Percentiles rank a stretch among this genome's conserved stretches.
phyloP scores from a whole-genome alignment of 805 yeast species.

The Jamesozyma gamospora region DNA sequence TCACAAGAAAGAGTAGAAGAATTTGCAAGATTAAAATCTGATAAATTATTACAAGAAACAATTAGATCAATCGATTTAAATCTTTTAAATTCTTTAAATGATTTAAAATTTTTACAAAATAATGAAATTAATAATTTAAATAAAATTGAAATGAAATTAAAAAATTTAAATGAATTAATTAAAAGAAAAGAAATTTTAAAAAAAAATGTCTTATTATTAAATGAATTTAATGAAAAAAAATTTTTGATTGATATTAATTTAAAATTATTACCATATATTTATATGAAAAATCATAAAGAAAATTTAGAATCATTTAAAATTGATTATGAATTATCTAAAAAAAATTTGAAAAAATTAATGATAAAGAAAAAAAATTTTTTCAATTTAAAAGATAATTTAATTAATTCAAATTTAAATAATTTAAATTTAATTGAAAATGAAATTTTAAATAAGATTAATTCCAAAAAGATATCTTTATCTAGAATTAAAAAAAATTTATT shows the following conservation, averaged over 20 bases:
- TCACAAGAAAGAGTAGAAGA: slow-evolving; percentile 94
- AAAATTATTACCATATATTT: slow-evolving; percentile 40
- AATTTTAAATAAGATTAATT: not conserved
- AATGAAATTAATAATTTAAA: slow-evolving; percentile 31
- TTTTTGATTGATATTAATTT: slow-evolving; percentile 39
- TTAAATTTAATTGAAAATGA: slow-evolving; percentile 9
- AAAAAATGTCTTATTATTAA: slow-evolving; percentile 39
- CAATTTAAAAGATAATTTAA: slow-evolving; percentile 1
- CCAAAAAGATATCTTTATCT: not conserved
- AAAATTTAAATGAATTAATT: slow-evolving; percentile 27
- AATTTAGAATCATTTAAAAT: slow-evolving; percentile 22
- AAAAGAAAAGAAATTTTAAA: slow-evolving; percentile 32
- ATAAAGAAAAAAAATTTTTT: slow-evolving; percentile 20
- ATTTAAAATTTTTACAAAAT: slow-evolving; percentile 44
- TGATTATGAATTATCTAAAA: slow-evolving; percentile 22
- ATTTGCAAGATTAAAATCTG: slow-evolving; percentile 75
- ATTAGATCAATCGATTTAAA: slow-evolving; percentile 68
- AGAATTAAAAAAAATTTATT: slow-evolving; percentile 11
- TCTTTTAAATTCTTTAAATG: slow-evolving; percentile 46
- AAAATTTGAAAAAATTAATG: slow-evolving; percentile 18
- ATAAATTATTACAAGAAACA: slow-evolving; percentile 62
- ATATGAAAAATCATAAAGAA: slow-evolving; percentile 32
- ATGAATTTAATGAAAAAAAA: slow-evolving; percentile 39
- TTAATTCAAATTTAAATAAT: slow-evolving; percentile 9
- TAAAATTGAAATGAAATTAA: slow-evolving; percentile 27